phyloP scores from a whole-genome alignment of 352 stramenopile genomes.

The Pythium brachiatum region DNA sequence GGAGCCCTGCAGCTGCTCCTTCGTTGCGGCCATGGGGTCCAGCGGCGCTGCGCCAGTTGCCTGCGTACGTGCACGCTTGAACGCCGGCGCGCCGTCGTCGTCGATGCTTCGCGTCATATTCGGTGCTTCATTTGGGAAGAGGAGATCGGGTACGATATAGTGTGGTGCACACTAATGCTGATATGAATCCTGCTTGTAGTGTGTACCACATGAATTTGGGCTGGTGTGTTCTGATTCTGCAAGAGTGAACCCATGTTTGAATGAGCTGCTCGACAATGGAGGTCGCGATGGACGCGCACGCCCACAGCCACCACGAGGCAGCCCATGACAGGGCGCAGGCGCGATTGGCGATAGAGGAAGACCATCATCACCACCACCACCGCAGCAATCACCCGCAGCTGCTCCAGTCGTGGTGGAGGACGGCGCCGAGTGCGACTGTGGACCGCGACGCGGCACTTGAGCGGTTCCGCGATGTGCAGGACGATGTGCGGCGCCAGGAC shows the following conservation, averaged over 20 bases:
- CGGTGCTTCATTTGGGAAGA: background rate
- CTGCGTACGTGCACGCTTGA: slow-evolving; percentile 16
- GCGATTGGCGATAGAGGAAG: background rate
- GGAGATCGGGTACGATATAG: background rate
- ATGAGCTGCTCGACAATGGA: background rate
- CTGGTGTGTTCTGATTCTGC: background rate
- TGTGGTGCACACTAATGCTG: background rate
- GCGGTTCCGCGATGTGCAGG: slow-evolving; percentile 33
- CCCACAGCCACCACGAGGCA: background rate
- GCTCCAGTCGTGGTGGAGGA: slow-evolving; percentile 37
- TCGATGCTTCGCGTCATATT: background rate
- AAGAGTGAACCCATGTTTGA: background rate
- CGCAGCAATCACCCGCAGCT: background rate
- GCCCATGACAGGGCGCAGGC: background rate
- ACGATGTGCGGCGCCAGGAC: slow-evolving; percentile 56
- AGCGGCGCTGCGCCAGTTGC: background rate
- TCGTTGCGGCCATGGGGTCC: slow-evolving; percentile 36
- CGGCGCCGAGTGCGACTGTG: slow-evolving; percentile 22
- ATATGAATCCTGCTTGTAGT: background rate
- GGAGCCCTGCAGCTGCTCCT: slow-evolving; percentile 35
- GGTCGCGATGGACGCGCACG: background rate
- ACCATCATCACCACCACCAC: background rate
- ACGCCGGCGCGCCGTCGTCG: slow-evolving; percentile 5
- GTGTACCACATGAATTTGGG: background rate
- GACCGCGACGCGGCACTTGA: slow-evolving; percentile 22